Base-by-base conservation (phyloP, 441 rosid species). In the Aquilaria agallochum region DNA sequence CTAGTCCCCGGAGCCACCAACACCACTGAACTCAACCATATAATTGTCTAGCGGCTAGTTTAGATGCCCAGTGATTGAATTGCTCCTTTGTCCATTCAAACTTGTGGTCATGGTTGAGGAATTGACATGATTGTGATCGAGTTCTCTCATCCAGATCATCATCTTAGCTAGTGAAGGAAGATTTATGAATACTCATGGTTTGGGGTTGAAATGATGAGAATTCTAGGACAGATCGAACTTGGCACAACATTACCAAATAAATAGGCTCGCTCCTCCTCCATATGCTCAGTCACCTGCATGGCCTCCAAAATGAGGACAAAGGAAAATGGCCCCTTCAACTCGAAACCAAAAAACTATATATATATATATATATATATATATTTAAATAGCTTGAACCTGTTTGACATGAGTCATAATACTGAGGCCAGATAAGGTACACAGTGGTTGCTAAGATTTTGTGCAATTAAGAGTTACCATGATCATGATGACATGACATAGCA, bases 41-140 rank as follows among this genome's bases (percentile, higher is more conserved):
- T 95, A 95, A 61, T 71, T 68, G 88, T 62, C 64, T 70, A 5
- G 60, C 46, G 1, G 89, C 98, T 73, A 95, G 64, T 15, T 77
- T 74, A 12, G 82, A 64, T 27, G 96, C 97, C 99, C 98, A 95
- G 0, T 56, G 51, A 69, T 80, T 77, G 60, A 95, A 92, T 79
- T 95, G 97, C 70, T 80, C 83, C 58, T 97, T 87, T 6, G 96
- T 95, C 99, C 98, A 95, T 75, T 95, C 99, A 64, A 95, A 95
- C 74, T 92, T 95, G 80, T 95, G 99, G 76, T 92, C 99, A 48
- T 89, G 92, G 83, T 92, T 92, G 64, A 98, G 93, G 63, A 92
- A 95, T 34, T 76, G 88, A 7, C 87, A 82, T 36, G 83, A 69
- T 58, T 83, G 85, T 3, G 74, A 47, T 55, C 65, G 80, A 2